Evolutionary conservation across 1,139 yeast genomes (phyloP).

Genomic region (Kodamaea sp.): DNA sequence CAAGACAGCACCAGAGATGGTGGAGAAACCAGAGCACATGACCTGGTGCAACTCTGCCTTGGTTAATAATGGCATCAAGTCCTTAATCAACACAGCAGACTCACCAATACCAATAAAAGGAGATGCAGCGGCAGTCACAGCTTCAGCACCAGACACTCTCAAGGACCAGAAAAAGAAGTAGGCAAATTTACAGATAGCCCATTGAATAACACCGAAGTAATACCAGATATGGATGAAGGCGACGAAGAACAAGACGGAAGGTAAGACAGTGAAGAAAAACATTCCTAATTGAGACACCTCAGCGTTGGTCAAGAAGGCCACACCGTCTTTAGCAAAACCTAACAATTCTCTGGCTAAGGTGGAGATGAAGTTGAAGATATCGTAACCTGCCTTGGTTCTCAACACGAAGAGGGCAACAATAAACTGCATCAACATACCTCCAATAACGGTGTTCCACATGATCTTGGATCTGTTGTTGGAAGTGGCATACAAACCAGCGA

Average conservation of each 20-base stretch:
- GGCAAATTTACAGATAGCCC: constrained; percentile 63
- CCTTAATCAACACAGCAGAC: constrained; percentile 63
- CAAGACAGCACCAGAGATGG: constrained; percentile 67
- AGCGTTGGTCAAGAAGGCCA: constrained; percentile 55
- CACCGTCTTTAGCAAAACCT: constrained; percentile 64
- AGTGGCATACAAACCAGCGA: constrained; percentile 47
- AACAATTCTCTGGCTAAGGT: constrained; percentile 59
- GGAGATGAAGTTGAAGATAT: constrained; percentile 63
- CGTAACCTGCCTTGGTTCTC: constrained; percentile 62
- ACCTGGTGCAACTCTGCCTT: constrained; percentile 66
- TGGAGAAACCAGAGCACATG: constrained; percentile 68
- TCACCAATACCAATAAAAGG: constrained; percentile 74
- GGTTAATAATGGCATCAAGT: constrained; percentile 61
- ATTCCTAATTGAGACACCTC: constrained; percentile 41
- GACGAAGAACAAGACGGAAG: constrained; percentile 65
- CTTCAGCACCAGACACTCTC: constrained; percentile 66
- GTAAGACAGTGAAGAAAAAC: constrained; percentile 63
- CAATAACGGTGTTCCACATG: constrained; percentile 64
- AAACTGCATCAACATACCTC: constrained; percentile 64
- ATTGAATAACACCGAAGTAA: constrained; percentile 62
- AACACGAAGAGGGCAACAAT: constrained; percentile 63
- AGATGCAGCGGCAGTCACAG: constrained; percentile 69
- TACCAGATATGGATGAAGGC: constrained; percentile 64
- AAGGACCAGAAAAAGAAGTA: constrained; percentile 63
- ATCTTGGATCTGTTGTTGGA: constrained; percentile 49